Percentiles rank a stretch among this genome's conserved stretches.
phyloP scores from a whole-genome alignment of 495 filamentous ascomycete genomes.

The Penicillium simplicissimum region DNA sequence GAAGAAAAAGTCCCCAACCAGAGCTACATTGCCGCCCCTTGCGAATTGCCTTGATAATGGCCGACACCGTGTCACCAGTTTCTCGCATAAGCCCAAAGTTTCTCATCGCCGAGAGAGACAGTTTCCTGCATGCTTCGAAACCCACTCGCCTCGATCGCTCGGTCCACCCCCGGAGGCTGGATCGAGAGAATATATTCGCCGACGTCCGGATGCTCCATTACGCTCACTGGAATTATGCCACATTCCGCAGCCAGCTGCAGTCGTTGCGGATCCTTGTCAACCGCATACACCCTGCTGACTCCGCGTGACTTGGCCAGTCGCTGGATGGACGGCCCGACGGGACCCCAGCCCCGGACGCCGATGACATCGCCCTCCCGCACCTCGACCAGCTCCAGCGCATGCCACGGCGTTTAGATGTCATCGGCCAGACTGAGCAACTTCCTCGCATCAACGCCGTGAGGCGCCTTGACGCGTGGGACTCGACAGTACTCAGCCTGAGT shows the following conservation, averaged over 20 bases:
- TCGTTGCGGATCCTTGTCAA: conserved; percentile 33
- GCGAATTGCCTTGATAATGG: conserved; percentile 31
- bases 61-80: conserved; percentile 28
- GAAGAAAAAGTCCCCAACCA: conserved; percentile 38
- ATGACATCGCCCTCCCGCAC: conserved; percentile 40
- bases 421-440: conserved; percentile 42
- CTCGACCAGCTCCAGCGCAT: conserved; percentile 34
- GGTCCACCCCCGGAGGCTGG: conserved; percentile 35
- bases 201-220: conserved; percentile 26
- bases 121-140: conserved; percentile 29
- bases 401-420: conserved; percentile 41
- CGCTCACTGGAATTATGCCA: conserved; percentile 31
- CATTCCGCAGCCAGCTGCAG: conserved; percentile 27
- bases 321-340: conserved; percentile 30
- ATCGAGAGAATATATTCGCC: conserved; percentile 32
- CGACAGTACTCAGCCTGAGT: conserved; percentile 43
- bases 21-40: conserved; percentile 36
- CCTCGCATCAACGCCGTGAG: conserved; percentile 55
- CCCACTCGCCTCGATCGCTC: conserved; percentile 38
- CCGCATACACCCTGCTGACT: conserved; percentile 33
- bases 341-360: conserved; percentile 47
- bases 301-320: conserved; percentile 29
- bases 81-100: conserved; percentile 30
- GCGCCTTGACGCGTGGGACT: conserved; percentile 37
- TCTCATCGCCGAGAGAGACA: conserved; percentile 28